phyloP scores from a whole-genome alignment of 2,329 filamentous ascomycete species.

The Fusarium sp. region DNA sequence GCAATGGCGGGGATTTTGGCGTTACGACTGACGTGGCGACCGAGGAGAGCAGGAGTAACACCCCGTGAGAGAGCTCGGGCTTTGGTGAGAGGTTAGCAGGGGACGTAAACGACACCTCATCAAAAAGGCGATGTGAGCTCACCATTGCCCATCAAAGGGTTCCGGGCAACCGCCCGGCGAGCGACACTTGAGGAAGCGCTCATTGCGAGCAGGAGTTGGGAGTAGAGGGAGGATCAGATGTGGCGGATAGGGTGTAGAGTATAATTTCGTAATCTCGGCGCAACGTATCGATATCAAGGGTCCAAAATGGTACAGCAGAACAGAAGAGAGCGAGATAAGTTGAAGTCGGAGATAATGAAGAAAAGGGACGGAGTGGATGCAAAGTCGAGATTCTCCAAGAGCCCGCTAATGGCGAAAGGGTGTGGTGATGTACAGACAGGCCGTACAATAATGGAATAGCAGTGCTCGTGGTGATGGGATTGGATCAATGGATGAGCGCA shows the following conservation, averaged over 20 bases:
- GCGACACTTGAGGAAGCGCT: constrained; percentile 67
- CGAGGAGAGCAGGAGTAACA: constrained; percentile 58
- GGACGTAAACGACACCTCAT: background rate
- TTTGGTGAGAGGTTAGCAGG: constrained; percentile 45
- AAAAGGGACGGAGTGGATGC: constrained; percentile 42
- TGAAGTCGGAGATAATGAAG: constrained; percentile 37
- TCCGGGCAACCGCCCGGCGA: constrained; percentile 64
- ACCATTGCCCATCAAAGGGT: constrained; percentile 63
- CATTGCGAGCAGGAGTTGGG: constrained; percentile 53
- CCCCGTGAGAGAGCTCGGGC: constrained; percentile 60
- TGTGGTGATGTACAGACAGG: constrained; percentile 25
- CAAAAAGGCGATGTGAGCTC: constrained; percentile 39
- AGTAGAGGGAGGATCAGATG: constrained; percentile 14
- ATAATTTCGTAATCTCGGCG: constrained; percentile 10
- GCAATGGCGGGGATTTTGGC: constrained; percentile 63
- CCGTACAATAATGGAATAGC: constrained; percentile 20
- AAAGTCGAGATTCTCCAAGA: constrained; percentile 38
- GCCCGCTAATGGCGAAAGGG: constrained; percentile 36
- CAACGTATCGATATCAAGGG: constrained; percentile 18
- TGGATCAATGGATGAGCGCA: constrained; percentile 33
- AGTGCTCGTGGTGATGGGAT: constrained; percentile 37
- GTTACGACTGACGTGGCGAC: constrained; percentile 58
- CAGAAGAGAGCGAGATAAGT: constrained; percentile 4
- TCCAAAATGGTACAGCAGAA: background rate
- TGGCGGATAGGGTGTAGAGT: constrained; percentile 8